Percentiles rank a stretch among this genome's conserved stretches.
phyloP scores from a whole-genome alignment of 116 monocot species.

The Posidonia oceanica region DNA sequence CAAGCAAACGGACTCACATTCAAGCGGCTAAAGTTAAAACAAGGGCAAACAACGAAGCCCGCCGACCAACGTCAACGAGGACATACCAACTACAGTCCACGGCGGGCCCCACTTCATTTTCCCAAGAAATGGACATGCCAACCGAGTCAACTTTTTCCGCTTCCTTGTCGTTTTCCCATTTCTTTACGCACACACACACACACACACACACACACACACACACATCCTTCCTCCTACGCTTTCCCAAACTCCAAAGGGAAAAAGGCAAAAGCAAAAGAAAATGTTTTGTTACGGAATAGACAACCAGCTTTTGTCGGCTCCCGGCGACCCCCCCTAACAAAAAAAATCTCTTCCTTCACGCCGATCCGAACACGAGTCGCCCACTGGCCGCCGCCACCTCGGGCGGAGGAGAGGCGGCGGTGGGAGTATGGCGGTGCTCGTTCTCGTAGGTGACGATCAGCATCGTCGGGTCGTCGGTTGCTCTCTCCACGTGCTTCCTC shows the following conservation, averaged over 20 bases:
- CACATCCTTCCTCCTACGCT: not conserved
- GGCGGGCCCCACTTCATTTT: no score
- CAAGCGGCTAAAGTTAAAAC: no score
- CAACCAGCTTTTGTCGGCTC: not conserved
- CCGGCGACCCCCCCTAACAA: not conserved
- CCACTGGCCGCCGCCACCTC: not conserved
- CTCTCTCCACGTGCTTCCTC: slow-evolving; percentile 77
- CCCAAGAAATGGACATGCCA: no score
- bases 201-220: no score
- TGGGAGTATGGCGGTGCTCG: slow-evolving; percentile 50
- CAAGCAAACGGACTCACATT: no score
- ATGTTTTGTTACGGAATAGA: not conserved
- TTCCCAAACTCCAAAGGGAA: not conserved
- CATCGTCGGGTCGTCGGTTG: slow-evolving; percentile 65
- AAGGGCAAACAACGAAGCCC: no score
- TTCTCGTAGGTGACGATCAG: slow-evolving; percentile 81
- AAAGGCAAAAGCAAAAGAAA: not conserved
- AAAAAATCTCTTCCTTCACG: not conserved
- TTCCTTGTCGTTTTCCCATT: not conserved
- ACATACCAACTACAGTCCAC: no score
- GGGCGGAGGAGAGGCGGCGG: not conserved
- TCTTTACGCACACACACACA: no score
- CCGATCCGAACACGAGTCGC: not conserved
- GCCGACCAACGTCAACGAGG: no score
- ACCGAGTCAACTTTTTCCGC: slow-evolving; percentile 3